These are phyloP conservation scores for Bremia lactucae DNA, from an alignment of 352 stramenopile genomes.

Conservation along the genomic window DNA sequence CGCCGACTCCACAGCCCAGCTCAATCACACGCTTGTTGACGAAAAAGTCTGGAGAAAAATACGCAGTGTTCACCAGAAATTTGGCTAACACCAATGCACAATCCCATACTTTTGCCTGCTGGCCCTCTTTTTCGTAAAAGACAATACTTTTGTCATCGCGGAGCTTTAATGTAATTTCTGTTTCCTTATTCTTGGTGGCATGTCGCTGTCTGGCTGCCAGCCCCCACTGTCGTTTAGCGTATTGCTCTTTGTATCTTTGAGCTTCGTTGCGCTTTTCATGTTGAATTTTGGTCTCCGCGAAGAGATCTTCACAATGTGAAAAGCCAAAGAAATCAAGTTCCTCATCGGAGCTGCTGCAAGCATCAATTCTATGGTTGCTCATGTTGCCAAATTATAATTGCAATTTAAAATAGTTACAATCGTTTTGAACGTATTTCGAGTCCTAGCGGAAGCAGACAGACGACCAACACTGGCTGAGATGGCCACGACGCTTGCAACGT, in stretches of 20 bases:
- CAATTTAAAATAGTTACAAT: neutral
- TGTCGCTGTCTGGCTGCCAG: slow-evolving; percentile 23
- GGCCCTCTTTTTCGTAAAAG: slow-evolving; percentile 43
- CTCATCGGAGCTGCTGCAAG: slow-evolving; percentile 24
- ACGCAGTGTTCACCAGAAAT: slow-evolving; percentile 27
- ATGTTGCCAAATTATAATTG: slow-evolving; percentile 11
- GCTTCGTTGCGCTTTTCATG: slow-evolving; percentile 27
- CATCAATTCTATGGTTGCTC: slow-evolving; percentile 3
- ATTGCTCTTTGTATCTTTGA: slow-evolving; percentile 22
- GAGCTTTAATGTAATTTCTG: slow-evolving; percentile 21
- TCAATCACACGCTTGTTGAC: slow-evolving; percentile 40
- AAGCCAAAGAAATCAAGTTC: slow-evolving; percentile 29
- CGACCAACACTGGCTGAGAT: too few species aligned
- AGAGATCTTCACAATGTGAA: slow-evolving; percentile 31
- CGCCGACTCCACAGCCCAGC: slow-evolving; percentile 44
- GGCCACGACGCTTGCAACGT: slow-evolving; percentile 42
- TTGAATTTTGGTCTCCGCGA: slow-evolving; percentile 26
- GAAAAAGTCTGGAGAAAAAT: slow-evolving; percentile 35
- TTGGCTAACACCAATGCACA: slow-evolving; percentile 44
- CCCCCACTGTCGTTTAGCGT: slow-evolving; percentile 30
- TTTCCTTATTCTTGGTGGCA: slow-evolving; percentile 23
- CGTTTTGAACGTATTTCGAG: neutral
- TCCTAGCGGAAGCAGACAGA: too few species aligned
- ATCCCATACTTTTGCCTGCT: slow-evolving; percentile 53
- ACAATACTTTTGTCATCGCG: slow-evolving; percentile 10